Conservation (phyloP, 2,329 filamentous ascomycete species). For the Fusarium kyushuense region DNA sequence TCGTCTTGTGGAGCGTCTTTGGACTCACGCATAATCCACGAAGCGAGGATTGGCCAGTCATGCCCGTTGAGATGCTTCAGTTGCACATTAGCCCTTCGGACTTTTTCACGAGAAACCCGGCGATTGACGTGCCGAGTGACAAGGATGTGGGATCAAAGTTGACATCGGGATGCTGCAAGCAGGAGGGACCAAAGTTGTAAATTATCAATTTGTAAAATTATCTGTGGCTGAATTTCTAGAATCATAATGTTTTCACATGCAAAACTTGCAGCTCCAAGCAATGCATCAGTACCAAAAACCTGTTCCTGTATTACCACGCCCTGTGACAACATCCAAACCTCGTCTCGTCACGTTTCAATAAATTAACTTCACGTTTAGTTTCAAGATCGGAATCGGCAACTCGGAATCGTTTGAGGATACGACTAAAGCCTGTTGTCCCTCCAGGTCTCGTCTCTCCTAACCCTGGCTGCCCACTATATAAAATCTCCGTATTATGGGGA, state of each 20-base stretch:
- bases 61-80: constrained; percentile 26
- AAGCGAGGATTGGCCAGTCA: constrained; percentile 16
- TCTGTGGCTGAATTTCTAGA: background rate
- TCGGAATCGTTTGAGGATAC: background rate
- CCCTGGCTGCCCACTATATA: background rate
- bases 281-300: background rate
- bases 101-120: constrained; percentile 13
- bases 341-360: background rate
- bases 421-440: background rate
- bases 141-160: constrained; percentile 20
- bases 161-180: constrained; percentile 12
- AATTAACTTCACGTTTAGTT: background rate
- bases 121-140: constrained; percentile 18
- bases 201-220: background rate
- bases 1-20: constrained; percentile 24
- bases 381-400: background rate
- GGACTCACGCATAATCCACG: constrained; percentile 17
- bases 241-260: background rate
- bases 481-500: background rate
- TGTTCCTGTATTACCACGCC: background rate
- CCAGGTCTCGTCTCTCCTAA: background rate
- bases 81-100: constrained; percentile 15
- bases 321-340: background rate
- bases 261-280: background rate
- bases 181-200: constrained; percentile 4